Base-by-base conservation (phyloP, 1,284 basidiomycete species). In the Phellopilus nigrolimitatus region DNA sequence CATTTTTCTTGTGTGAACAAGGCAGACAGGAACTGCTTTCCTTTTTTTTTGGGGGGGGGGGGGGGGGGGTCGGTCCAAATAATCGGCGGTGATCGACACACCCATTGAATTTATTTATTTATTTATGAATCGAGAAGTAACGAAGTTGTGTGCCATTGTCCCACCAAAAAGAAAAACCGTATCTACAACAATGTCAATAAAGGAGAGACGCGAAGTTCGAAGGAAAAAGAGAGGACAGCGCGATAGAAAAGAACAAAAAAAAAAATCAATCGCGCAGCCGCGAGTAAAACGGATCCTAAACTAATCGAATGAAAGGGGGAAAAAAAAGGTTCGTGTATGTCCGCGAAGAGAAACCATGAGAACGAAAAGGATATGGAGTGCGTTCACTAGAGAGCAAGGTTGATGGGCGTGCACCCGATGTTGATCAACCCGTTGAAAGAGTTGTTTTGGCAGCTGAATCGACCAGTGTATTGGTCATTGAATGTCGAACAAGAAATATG, bases 331-430 rank as follows among this genome's bases (percentile, higher is more conserved):
- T 10, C 22, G 44, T 25, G 15, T 19, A 22, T 34, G 17, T 12
- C 44, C 31, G 19, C 13, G 34, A 30, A 30, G 31, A 38, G 10
- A 40, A 24, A 7, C 19, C 22, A 37, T 37, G 2, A 13, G 33
- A 17, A 15, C 12, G 13, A 41, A 31, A 46, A 15, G 4, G 8
- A 25, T 3, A 22, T 19, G 17, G 12, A 49, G 28, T 33, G 7
- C 15, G 40, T 43, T 13, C 7, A 21, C 34, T 28, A 52, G 13
- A 52, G 45, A 25, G 5, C 44, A 30, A 56, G 19, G 44, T 51
- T 57, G 28, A 57, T 56, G 19, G 56, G 51, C 21, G 51, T 38
- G 47, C 58, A 59, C 25, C 54, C 58, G 50, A 57, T 56, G 31
- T 55, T 54, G 24, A 59, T 42, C 27, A 59, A 33, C 6, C 58